Evolutionary conservation across 441 rosid genomes (phyloP).

Genomic region (Theobroma grandiflorum): DNA sequence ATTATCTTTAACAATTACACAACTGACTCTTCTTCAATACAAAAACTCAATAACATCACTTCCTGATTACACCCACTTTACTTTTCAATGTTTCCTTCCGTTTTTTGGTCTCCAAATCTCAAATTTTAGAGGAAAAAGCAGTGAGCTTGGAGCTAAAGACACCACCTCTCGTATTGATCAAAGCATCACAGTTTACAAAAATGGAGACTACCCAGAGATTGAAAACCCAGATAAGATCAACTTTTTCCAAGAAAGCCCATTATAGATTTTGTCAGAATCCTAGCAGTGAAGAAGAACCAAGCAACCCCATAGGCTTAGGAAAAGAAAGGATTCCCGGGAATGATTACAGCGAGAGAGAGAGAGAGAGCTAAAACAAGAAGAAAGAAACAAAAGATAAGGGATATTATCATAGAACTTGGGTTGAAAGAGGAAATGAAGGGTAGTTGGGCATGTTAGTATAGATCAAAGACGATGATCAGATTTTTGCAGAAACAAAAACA

Average conservation of each 20-base stretch:
- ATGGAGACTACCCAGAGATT: constrained; percentile 23
- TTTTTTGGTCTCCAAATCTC: not conserved
- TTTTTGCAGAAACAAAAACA: not conserved
- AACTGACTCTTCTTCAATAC: constrained; percentile 28
- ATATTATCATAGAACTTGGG: constrained; percentile 37
- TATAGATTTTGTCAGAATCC: constrained; percentile 24
- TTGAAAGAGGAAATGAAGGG: constrained; percentile 17
- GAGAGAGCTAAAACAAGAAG: constrained; percentile 31
- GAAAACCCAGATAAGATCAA: constrained; percentile 24
- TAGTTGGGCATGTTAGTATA: constrained; percentile 2
- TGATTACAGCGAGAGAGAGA: constrained; percentile 21
- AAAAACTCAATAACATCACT: constrained; percentile 33
- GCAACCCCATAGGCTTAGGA: constrained; percentile 17
- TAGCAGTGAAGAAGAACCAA: constrained; percentile 26
- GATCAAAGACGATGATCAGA: not conserved
- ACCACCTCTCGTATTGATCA: constrained; percentile 20
- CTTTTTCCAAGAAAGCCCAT: constrained; percentile 30
- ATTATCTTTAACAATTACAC: not conserved
- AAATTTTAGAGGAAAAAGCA: not conserved
- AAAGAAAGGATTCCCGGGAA: constrained; percentile 1
- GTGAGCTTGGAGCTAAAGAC: not conserved
- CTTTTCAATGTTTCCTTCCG: not conserved
- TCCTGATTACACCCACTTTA: constrained; percentile 27
- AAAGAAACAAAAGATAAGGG: constrained; percentile 32
- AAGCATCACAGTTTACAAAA: constrained; percentile 25